Base-by-base conservation (phyloP, 1,284 basidiomycete genomes). In the Pascua sp. region DNA sequence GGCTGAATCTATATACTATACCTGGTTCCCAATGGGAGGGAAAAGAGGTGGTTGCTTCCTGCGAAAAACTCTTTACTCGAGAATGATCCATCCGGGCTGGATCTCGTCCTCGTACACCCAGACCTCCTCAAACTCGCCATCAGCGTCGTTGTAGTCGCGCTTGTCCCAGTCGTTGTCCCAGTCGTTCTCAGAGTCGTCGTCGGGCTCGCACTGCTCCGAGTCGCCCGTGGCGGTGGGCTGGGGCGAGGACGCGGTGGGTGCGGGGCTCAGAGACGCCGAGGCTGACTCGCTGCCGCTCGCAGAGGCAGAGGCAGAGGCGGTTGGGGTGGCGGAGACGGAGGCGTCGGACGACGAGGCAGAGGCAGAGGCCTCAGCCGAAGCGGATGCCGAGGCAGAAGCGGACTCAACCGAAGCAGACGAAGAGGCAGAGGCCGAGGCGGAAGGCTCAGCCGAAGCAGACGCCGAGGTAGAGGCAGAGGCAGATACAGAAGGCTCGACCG, bases 51-150 rank as follows among this genome's bases (percentile, higher is more conserved):
- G n/a, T n/a, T n/a, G n/a, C n/a, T n/a, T n/a, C n/a, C n/a, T n/a
- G n/a, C n/a, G n/a, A n/a, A n/a, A n/a, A n/a, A n/a, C n/a, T n/a
- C n/a, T 50, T 54, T 60, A 60, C 18, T 38, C 36, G 40, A 60
- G 44, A 42, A 68, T 55, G 41, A 69, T 57, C 54, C 62, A 61
- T 8, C 55, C 66, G 11, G 55, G 57, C 13, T 60, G 59, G 41
- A 70, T 66, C 46, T 70, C 68, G 45, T 58, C 53, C 47, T 68
- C 67, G 49, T 64, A 40, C 16, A 70, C 68, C 68, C 68, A 70
- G 43, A 70, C 55, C 49, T 67, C 67, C 55, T 70, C 68, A 48
- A 57, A 70, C 48, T 68, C 68, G 46, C 62, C 62, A 47, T 65
- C 61, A n/a, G n/a, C n/a, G 40, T 60, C 57, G 18, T 41, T 40